Base-by-base conservation (phyloP, 345 rosid genomes). In the Excoecaria agallocha region DNA sequence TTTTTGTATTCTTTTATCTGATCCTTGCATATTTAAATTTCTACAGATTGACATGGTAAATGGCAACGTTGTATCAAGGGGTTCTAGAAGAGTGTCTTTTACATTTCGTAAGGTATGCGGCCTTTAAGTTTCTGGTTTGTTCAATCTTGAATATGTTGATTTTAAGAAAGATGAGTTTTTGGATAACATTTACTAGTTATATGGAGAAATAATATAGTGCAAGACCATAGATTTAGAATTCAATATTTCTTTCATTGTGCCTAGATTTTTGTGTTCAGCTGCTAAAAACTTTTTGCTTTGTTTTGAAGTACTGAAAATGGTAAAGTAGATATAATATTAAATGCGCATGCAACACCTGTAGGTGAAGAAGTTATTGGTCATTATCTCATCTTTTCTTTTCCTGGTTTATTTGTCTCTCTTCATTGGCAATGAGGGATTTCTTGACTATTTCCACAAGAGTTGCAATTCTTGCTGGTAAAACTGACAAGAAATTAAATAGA, bases 51-150 rank as follows among this genome's bases (percentile, higher is more conserved):
- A 94, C 76, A 78, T 76, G 81, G 97, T 94, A 79, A 87, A 89
- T 63, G 93, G 83, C 54, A 81, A 59, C 58, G 87, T 79, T 66
- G 84, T 94, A 77, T 86, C 83, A 73, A 90, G 98, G 82, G 84
- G 86, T 72, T 78, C 84, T 6, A 84, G 98, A 82, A 86, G 97
- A 76, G 97, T 94, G 46, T 94, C 98, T 61, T 92, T 94, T 85
- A 94, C 98, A 74, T 61, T 94, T 24, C 93, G 97, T 19, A 90
- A 92, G 97, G 98, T 92, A 68, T 22, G 83, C 72, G 52, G 35
- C 9, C 63, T 57, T 50, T 64, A 46, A 43, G 6, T 16, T 60
- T 66, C 61, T 30, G 22, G 51, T 20, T 15, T 66, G 11, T 41
- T 25, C 48, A 69, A 58, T 45, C 60, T 46, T 57, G 1, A 73